Evolutionary conservation across 177 flowering plant genomes (phyloP).

Genomic region (Vitis hybrid): DNA sequence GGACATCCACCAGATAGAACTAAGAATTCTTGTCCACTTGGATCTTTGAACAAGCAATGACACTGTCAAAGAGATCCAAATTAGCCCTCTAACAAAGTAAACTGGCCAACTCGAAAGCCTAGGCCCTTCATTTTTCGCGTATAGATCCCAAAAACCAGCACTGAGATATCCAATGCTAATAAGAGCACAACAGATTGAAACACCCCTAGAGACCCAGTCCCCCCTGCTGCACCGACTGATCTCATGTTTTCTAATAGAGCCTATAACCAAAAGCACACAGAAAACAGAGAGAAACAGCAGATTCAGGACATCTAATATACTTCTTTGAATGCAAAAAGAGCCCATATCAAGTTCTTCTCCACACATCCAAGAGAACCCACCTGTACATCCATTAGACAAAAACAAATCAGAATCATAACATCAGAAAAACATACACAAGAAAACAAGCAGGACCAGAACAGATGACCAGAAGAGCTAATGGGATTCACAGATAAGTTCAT

Average conservation of each 20-base stretch:
- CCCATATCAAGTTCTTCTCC: slow-evolving; percentile 32
- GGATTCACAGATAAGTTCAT: no score
- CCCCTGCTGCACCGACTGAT: slow-evolving; percentile 16
- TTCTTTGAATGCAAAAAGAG: slow-evolving; percentile 42
- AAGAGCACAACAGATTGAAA: slow-evolving; percentile 48
- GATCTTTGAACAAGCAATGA: slow-evolving; percentile 39
- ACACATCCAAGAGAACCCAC: slow-evolving; percentile 36
- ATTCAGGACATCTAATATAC: slow-evolving; percentile 44
- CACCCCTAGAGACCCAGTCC: slow-evolving; percentile 27
- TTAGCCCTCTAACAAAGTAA: slow-evolving; percentile 37
- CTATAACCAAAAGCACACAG: slow-evolving; percentile 30
- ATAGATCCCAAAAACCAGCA: slow-evolving; percentile 26
- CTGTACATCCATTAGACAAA: slow-evolving; percentile 20
- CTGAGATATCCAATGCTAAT: slow-evolving; percentile 37
- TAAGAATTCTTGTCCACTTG: slow-evolving; percentile 35
- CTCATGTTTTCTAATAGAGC: slow-evolving; percentile 18
- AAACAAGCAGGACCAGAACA: no score
- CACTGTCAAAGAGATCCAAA: slow-evolving; percentile 56
- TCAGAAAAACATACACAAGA: no score
- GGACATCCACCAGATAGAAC: slow-evolving; percentile 55
- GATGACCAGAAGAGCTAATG: no score
- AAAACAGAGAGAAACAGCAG: slow-evolving; percentile 43
- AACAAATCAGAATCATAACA: no score
- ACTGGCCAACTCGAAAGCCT: slow-evolving; percentile 29
- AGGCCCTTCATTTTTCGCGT: slow-evolving; percentile 13